phyloP scores from a whole-genome alignment of 1,139 yeast species.

The Geotrichum bryndzae region DNA sequence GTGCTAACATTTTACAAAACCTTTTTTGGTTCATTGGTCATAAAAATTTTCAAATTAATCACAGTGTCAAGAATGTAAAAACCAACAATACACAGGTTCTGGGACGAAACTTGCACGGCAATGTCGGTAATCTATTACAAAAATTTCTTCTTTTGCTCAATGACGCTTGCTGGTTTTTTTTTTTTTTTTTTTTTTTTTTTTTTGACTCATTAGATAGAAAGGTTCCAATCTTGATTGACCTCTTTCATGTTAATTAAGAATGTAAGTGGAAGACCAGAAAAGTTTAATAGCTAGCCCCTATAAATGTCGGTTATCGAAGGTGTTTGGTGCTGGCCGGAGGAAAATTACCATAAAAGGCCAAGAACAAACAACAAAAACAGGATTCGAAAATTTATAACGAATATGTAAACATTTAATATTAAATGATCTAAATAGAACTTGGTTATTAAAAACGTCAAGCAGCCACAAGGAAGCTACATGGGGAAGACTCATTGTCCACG shows the following conservation, averaged over 20 bases:
- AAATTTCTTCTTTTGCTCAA: background rate
- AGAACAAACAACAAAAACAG: background rate
- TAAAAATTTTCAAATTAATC: too few relatives aligned
- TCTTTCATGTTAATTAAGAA: background rate
- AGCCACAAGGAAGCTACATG: background rate
- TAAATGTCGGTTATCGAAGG: background rate
- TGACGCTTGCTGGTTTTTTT: background rate
- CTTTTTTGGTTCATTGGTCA: background rate
- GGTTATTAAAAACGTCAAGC: background rate
- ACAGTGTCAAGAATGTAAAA: background rate
- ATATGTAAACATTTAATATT: background rate
- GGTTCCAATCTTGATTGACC: background rate
- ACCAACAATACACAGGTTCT: background rate
- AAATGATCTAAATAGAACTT: background rate
- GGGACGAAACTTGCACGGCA: too few relatives aligned
- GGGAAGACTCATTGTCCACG: background rate
- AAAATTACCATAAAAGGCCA: background rate
- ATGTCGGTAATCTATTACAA: background rate
- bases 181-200: background rate
- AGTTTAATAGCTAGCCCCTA: background rate
- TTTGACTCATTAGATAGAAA: background rate
- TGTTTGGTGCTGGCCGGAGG: background rate
- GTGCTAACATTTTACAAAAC: background rate
- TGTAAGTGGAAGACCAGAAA: background rate
- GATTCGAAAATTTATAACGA: background rate